phyloP scores from a whole-genome alignment of 768 basidiomycete genomes.

The Auriscalpium microsporum region DNA sequence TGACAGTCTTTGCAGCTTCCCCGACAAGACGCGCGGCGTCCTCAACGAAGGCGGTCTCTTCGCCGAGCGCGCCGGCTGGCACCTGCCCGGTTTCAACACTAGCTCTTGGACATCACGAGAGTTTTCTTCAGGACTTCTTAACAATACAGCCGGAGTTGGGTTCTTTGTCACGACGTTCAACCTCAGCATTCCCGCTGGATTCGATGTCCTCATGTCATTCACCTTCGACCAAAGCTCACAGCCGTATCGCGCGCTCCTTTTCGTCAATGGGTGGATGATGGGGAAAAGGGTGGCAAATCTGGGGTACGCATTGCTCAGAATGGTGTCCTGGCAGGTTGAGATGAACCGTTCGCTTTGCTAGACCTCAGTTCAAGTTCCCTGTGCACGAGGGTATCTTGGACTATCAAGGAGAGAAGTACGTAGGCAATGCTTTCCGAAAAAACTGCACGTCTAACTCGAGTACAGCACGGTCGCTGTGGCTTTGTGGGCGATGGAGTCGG shows the following conservation, averaged over 20 bases:
- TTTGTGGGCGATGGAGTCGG: conserved; percentile 26
- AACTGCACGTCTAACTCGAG: neutral
- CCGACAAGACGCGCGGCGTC: conserved; percentile 50
- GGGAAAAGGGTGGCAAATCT: conserved; percentile 45
- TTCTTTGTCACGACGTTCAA: conserved; percentile 75
- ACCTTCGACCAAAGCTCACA: conserved; percentile 55
- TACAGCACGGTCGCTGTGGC: conserved; percentile 18
- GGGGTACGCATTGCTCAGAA: conserved; percentile 12
- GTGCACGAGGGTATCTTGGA: conserved; percentile 76
- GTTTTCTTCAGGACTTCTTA: conserved; percentile 50
- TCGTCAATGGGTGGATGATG: conserved; percentile 88
- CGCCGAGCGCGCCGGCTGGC: conserved; percentile 39
- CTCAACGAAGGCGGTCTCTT: conserved; percentile 39
- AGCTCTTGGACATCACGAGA: conserved; percentile 51
- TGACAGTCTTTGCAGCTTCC: conserved; percentile 41
- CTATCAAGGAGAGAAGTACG: conserved; percentile 64
- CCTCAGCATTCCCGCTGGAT: conserved; percentile 44
- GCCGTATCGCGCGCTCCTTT: conserved; percentile 64
- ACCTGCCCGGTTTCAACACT: conserved; percentile 50
- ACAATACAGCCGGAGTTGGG: conserved; percentile 56
- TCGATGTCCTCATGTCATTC: conserved; percentile 69
- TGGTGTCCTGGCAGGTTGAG: neutral
- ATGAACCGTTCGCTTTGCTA: neutral
- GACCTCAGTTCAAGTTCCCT: conserved; percentile 75
- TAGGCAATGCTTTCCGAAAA: neutral